Conservation (phyloP, 2,329 filamentous ascomycete species). For the Ophiocordyceps camponoti-saundersi region DNA sequence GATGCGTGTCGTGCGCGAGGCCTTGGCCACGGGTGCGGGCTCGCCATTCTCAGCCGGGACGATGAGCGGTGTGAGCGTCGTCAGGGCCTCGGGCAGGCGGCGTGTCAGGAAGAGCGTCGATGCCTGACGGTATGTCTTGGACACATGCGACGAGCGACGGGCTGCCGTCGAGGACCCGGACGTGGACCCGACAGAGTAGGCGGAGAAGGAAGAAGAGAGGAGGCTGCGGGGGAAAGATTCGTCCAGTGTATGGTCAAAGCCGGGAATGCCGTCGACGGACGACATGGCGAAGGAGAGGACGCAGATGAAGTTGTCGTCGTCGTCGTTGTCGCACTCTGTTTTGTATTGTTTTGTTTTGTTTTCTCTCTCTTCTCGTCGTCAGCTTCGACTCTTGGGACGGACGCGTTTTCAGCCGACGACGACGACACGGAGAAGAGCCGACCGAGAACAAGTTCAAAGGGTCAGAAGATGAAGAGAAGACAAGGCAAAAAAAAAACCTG, state of each 20-base stretch:
- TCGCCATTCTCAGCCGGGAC: constrained; percentile 37
- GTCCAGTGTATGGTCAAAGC: constrained; percentile 13
- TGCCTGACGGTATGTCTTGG: constrained; percentile 85
- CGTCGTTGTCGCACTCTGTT: too few species aligned
- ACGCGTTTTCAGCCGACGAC: background rate
- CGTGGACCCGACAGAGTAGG: constrained; percentile 35
- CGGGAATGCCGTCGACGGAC: constrained; percentile 12
- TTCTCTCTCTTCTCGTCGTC: too few species aligned
- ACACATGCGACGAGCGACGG: constrained; percentile 56
- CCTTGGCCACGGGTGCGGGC: constrained; percentile 59
- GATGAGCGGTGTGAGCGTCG: constrained; percentile 71
- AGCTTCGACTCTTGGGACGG: too few species aligned
- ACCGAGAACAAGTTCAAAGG: background rate
- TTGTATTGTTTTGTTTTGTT: too few species aligned
- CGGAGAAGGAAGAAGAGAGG: constrained; percentile 52
- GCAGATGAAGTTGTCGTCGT: background rate
- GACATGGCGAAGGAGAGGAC: constrained; percentile 18
- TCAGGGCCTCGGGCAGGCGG: constrained; percentile 75
- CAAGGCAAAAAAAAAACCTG: background rate
- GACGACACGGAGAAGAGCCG: background rate
- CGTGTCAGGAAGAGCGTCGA: constrained; percentile 91
- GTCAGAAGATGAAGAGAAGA: background rate
- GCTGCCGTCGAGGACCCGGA: constrained; percentile 50
- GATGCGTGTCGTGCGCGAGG: constrained; percentile 67
- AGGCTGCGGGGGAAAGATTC: constrained; percentile 31